Evolutionary conservation across 2,329 filamentous ascomycete genomes (phyloP).

Genomic region (Clarireedia homoeocarpa): DNA sequence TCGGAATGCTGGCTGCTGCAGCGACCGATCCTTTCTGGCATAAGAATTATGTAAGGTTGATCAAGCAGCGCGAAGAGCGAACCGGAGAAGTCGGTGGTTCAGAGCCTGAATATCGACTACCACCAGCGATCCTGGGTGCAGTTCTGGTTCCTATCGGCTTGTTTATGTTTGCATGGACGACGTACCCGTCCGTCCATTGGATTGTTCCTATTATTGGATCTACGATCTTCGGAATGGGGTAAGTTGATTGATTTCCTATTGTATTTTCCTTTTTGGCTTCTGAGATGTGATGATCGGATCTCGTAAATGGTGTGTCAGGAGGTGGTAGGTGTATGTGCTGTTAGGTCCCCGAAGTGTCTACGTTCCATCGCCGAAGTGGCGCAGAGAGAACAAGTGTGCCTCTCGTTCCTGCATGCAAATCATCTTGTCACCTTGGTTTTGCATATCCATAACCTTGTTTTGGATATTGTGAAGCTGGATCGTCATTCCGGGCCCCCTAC

Average conservation of each 20-base stretch:
- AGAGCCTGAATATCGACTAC: constrained; percentile 82
- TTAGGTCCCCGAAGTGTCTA: constrained; percentile 8
- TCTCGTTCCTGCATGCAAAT: constrained; percentile 9
- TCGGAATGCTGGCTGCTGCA: constrained; percentile 60
- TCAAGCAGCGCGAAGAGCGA: constrained; percentile 37
- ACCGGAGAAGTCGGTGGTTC: constrained; percentile 41
- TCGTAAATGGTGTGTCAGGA: background rate
- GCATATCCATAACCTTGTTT: constrained; percentile 6
- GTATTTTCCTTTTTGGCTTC: constrained; percentile 14
- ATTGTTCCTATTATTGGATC: constrained; percentile 69
- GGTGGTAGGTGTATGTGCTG: background rate
- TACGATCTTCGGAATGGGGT: constrained; percentile 63
- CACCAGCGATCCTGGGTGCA: constrained; percentile 66
- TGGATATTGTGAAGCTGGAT: constrained; percentile 1
- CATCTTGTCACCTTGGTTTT: constrained; percentile 3
- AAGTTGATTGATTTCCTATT: constrained; percentile 33
- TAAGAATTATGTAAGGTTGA: constrained; percentile 48
- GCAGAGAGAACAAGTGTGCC: background rate
- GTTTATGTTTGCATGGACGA: constrained; percentile 87
- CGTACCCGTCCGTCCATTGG: constrained; percentile 67
- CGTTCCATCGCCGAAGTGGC: constrained; percentile 10
- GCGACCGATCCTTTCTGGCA: constrained; percentile 59
- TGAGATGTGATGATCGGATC: background rate
- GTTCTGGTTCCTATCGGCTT: constrained; percentile 71
- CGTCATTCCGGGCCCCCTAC: background rate